A percentile compares a stretch with the other conserved stretches of the same genome.
phyloP scores from a whole-genome alignment of 495 filamentous ascomycete genomes.

The Aspergillus homomorphus region DNA sequence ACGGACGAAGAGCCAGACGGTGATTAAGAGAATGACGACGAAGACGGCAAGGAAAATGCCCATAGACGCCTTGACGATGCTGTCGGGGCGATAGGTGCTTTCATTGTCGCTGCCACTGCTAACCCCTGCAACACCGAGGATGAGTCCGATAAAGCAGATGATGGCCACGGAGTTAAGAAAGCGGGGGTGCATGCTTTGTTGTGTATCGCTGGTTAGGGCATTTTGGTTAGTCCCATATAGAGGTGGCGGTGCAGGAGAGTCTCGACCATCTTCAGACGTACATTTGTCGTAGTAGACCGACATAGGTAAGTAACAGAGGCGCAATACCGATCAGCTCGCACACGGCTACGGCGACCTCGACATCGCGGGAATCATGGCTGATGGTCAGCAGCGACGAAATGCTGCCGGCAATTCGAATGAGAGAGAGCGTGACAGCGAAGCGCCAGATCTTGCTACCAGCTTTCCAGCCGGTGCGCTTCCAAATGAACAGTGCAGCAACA shows the following conservation, averaged over 20 bases:
- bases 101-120: slow-evolving; percentile 10
- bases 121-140: slow-evolving; percentile 30
- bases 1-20: slow-evolving; percentile 16
- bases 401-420: slow-evolving; percentile 29
- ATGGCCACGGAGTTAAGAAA: slow-evolving; percentile 14
- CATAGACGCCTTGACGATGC: slow-evolving; percentile 28
- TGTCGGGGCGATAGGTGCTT: slow-evolving; percentile 11
- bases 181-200: slow-evolving; percentile 15
- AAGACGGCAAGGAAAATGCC: slow-evolving; percentile 30
- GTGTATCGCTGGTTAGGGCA: slow-evolving; percentile 18
- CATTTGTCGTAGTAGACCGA: slow-evolving; percentile 32
- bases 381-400: slow-evolving; percentile 25
- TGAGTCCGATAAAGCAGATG: slow-evolving; percentile 24
- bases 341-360: slow-evolving; percentile 21
- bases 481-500: slow-evolving; percentile 22
- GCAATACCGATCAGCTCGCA: slow-evolving; percentile 34
- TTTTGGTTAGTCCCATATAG: slow-evolving; percentile 10
- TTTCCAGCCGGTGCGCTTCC: slow-evolving; percentile 30
- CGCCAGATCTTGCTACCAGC: slow-evolving; percentile 29
- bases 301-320: slow-evolving; percentile 26
- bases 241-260: neutral
- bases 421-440: slow-evolving; percentile 27
- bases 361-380: slow-evolving; percentile 16
- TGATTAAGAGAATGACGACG: slow-evolving; percentile 11
- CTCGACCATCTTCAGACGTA: slow-evolving; percentile 12